Evolutionary conservation across 768 basidiomycete genomes (phyloP).

Genomic region (Leucosporidium yakuticum): DNA sequence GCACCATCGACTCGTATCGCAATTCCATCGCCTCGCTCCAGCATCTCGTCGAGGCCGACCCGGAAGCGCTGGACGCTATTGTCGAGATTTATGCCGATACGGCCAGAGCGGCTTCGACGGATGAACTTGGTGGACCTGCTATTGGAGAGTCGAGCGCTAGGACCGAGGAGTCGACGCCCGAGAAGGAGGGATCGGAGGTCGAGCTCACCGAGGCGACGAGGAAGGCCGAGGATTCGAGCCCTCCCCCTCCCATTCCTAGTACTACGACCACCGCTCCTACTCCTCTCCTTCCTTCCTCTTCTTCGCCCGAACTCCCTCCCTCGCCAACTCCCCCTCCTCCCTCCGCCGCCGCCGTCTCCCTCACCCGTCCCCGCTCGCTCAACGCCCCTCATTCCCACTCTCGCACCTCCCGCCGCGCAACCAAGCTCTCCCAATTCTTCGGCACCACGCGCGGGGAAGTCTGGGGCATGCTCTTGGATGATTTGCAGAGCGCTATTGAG

Average conservation of each 20-base stretch:
- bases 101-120: background rate
- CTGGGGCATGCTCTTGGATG: conserved; percentile 26
- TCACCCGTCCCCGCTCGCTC: conserved; percentile 5
- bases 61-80: conserved; percentile 21
- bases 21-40: conserved; percentile 17
- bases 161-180: background rate
- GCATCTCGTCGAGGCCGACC: conserved; percentile 25
- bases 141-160: background rate
- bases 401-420: too few species aligned
- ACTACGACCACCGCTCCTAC: background rate
- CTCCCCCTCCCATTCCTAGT: background rate
- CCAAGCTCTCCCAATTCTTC: conserved; percentile 23
- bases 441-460: conserved; percentile 30
- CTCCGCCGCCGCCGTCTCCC: background rate
- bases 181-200: background rate
- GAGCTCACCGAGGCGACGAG: too few species aligned
- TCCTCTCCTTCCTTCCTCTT: too few species aligned
- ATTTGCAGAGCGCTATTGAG: conserved; percentile 12
- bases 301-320: background rate
- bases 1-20: conserved; percentile 11
- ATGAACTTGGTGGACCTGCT: background rate
- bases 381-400: conserved; percentile 15
- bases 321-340: background rate
- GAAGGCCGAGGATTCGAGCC: background rate
- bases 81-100: conserved; percentile 4